Percentiles rank a stretch among this genome's conserved stretches.
phyloP scores from a whole-genome alignment of 805 yeast genomes.

The Candida nanaspora region DNA sequence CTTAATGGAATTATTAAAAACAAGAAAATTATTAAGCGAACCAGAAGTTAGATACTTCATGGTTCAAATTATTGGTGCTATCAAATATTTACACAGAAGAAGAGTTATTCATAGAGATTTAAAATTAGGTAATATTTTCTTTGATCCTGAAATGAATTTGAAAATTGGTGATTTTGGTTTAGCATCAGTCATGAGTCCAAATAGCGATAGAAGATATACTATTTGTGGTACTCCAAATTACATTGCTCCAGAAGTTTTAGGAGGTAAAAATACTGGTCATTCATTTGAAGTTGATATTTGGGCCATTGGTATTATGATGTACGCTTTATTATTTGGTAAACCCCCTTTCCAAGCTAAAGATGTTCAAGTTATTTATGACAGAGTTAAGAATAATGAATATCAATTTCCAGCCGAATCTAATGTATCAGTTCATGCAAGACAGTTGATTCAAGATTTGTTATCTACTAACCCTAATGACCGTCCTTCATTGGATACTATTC shows the following conservation, averaged over 20 bases:
- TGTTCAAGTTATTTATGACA: slow-evolving; percentile 84
- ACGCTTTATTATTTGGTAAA: slow-evolving; percentile 84
- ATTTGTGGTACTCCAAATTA: slow-evolving; percentile 99
- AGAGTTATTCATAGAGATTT: slow-evolving; percentile 94
- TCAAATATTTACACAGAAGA: slow-evolving; percentile 84
- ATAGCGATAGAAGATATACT: slow-evolving; percentile 75
- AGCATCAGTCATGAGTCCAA: slow-evolving; percentile 82
- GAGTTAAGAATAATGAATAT: slow-evolving; percentile 79
- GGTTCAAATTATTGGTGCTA: slow-evolving; percentile 92
- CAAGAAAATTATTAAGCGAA: slow-evolving; percentile 78
- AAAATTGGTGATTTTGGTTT: slow-evolving; percentile 97
- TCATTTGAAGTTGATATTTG: slow-evolving; percentile 93
- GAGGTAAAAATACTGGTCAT: slow-evolving; percentile 84
- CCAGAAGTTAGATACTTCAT: slow-evolving; percentile 87
- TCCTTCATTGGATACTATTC: slow-evolving; percentile 72
- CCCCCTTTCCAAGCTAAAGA: slow-evolving; percentile 98
- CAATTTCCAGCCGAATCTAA: slow-evolving; percentile 56
- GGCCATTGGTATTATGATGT: slow-evolving; percentile 97
- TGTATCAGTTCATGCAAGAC: slow-evolving; percentile 65
- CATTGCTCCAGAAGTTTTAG: slow-evolving; percentile 95
- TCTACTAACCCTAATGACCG: slow-evolving; percentile 73
- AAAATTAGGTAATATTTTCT: slow-evolving; percentile 91
- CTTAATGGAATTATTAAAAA: slow-evolving; percentile 82
- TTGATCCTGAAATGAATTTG: slow-evolving; percentile 88
- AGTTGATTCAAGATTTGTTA: slow-evolving; percentile 65